Percentiles rank a stretch among this genome's conserved stretches.
phyloP scores from a whole-genome alignment of 306 rosid genomes.

The Cyamopsis tetragonoloba region DNA sequence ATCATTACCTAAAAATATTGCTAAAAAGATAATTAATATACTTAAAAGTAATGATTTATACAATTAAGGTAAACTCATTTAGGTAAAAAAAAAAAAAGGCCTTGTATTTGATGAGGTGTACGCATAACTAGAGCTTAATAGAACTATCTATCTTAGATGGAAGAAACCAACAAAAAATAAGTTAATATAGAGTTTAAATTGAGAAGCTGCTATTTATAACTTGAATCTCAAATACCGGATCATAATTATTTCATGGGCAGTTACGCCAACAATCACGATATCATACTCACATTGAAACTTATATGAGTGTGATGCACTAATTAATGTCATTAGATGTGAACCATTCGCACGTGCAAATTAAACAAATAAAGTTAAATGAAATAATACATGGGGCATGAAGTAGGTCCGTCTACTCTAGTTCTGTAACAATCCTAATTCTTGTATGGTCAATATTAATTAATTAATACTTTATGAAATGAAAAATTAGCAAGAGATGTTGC shows the following conservation, averaged over 20 bases:
- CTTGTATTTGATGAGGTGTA: constrained; percentile 17
- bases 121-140: background rate
- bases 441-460: constrained; percentile 37
- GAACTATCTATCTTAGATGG: background rate
- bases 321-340: background rate
- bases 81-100: too few species aligned
- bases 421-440: constrained; percentile 22
- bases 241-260: too few species aligned
- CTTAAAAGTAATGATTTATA: too few species aligned
- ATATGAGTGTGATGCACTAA: constrained; percentile 2
- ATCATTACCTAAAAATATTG: too few species aligned
- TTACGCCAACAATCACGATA: constrained; percentile 14
- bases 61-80: too few species aligned
- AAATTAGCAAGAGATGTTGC: constrained; percentile 18
- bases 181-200: too few species aligned
- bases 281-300: constrained; percentile 19
- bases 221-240: too few species aligned
- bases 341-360: constrained; percentile 28
- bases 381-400: constrained; percentile 18
- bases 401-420: constrained; percentile 29
- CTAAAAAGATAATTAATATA: too few species aligned
- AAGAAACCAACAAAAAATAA: constrained; percentile 17
- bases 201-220: too few species aligned
- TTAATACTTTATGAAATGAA: constrained; percentile 26
- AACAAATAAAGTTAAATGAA: background rate